phyloP scores from a whole-genome alignment of 2,329 filamentous ascomycete genomes.

The Calonectria ilicicola region DNA sequence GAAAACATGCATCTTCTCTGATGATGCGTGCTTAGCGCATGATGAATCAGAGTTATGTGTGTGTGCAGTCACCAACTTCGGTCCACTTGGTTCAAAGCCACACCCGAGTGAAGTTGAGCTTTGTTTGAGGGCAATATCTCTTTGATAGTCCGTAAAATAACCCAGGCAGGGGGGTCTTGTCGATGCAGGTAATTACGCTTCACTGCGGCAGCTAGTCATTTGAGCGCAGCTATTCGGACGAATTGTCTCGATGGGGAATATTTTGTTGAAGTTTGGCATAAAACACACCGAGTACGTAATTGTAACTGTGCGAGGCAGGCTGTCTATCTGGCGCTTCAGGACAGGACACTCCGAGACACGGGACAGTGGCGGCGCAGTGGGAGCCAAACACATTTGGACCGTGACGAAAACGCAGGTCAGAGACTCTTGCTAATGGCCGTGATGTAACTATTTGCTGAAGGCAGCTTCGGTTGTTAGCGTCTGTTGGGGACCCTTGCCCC shows the following conservation, averaged over 20 bases:
- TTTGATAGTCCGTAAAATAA: neutral
- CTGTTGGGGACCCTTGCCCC: neutral
- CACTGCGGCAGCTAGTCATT: neutral
- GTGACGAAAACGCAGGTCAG: neutral
- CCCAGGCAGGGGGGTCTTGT: neutral
- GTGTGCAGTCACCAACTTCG: neutral
- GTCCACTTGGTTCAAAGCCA: no score
- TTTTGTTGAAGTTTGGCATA: neutral
- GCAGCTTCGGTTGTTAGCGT: neutral
- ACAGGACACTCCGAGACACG: neutral
- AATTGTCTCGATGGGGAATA: slow-evolving; percentile 1
- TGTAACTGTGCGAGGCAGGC: neutral
- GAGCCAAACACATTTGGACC: neutral
- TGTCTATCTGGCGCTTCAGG: neutral
- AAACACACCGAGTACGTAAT: neutral
- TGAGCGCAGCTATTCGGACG: neutral
- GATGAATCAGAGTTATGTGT: neutral
- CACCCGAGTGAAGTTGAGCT: neutral
- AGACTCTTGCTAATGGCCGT: neutral
- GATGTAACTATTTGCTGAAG: neutral
- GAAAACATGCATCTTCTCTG: neutral
- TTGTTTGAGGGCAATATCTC: neutral
- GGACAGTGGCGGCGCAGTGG: neutral
- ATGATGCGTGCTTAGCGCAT: neutral
- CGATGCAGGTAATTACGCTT: neutral